These are phyloP conservation scores for Megacollybia marginata DNA, from an alignment of 768 basidiomycete genomes.

Conservation along the genomic window DNA sequence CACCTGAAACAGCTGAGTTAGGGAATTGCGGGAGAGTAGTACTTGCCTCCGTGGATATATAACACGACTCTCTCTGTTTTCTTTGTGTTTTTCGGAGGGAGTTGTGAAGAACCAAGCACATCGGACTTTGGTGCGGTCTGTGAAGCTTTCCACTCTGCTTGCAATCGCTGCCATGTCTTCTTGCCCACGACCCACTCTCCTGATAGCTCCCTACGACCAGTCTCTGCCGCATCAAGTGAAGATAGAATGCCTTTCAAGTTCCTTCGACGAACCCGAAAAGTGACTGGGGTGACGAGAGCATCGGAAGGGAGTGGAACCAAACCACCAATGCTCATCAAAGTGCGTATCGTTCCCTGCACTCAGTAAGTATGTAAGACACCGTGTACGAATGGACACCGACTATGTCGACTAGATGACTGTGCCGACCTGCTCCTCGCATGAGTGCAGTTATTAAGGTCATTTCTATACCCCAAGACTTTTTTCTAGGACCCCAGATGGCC, in stretches of 20 bases:
- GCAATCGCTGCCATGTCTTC: conserved; percentile 81
- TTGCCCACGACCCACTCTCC: conserved; percentile 98
- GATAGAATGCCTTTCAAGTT: conserved; percentile 74
- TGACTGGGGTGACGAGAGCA: conserved; percentile 91
- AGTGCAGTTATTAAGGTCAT: conserved; percentile 86
- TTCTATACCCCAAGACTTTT: conserved; percentile 89
- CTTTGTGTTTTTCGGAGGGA: conserved; percentile 22
- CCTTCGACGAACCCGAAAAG: conserved; percentile 73
- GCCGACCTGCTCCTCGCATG: conserved; percentile 76
- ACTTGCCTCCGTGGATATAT: conserved; percentile 86
- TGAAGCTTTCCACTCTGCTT: conserved; percentile 69
- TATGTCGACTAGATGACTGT: conserved; percentile 80
- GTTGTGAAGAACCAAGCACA: conserved; percentile 10
- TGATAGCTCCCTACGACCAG: conserved; percentile 71
- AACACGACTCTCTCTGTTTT: conserved; percentile 78
- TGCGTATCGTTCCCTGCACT: conserved; percentile 39
- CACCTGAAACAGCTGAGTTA: conserved; percentile 40
- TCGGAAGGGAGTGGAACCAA: conserved; percentile 85
- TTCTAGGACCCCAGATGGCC: conserved; percentile 79
- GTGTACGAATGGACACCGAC: conserved; percentile 30
- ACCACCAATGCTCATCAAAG: conserved; percentile 71
- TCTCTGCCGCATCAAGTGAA: conserved; percentile 66
- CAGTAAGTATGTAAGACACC: conserved; percentile 1
- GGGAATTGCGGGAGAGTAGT: background rate
- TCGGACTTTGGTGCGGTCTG: conserved; percentile 13